phyloP scores from a whole-genome alignment of 176 grass and related monocot genomes.

The Musa itinerans region DNA sequence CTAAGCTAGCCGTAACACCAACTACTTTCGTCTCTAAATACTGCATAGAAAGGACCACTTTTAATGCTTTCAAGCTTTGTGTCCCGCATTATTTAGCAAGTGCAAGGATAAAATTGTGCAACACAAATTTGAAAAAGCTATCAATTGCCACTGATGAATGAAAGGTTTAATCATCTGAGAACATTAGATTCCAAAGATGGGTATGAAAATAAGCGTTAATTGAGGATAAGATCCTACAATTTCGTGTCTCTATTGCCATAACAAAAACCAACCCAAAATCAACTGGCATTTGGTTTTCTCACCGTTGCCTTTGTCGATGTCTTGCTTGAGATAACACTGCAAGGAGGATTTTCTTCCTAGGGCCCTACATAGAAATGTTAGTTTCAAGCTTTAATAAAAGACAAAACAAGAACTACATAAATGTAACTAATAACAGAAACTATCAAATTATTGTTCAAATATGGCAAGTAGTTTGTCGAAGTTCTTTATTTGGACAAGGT shows the following conservation, averaged over 20 bases:
- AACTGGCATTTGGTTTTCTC: background rate
- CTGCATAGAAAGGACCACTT: too few relatives aligned
- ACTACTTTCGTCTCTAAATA: too few relatives aligned
- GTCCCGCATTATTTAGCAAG: too few relatives aligned
- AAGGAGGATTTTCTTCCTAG: conserved; percentile 78
- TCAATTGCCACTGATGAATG: background rate
- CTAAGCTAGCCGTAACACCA: too few relatives aligned
- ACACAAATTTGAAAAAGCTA: background rate
- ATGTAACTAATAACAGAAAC: too few relatives aligned
- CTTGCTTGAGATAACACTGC: conserved; percentile 43
- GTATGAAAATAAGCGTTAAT: background rate
- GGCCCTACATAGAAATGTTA: conserved; percentile 30
- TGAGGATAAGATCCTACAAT: background rate
- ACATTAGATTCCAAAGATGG: background rate
- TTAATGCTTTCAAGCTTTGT: too few relatives aligned
- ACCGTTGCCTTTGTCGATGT: conserved; percentile 24
- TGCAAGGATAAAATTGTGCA: too few relatives aligned
- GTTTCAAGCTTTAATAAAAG: too few relatives aligned
- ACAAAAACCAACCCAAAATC: background rate
- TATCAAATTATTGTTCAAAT: too few relatives aligned
- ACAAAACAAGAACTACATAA: too few relatives aligned
- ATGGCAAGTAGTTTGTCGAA: too few relatives aligned
- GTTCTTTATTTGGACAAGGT: too few relatives aligned
- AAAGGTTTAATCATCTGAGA: background rate
- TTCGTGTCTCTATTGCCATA: background rate